Evolutionary conservation across 192 early-diverging fungal species (phyloP).

Genomic region (Coemansia sp.): DNA sequence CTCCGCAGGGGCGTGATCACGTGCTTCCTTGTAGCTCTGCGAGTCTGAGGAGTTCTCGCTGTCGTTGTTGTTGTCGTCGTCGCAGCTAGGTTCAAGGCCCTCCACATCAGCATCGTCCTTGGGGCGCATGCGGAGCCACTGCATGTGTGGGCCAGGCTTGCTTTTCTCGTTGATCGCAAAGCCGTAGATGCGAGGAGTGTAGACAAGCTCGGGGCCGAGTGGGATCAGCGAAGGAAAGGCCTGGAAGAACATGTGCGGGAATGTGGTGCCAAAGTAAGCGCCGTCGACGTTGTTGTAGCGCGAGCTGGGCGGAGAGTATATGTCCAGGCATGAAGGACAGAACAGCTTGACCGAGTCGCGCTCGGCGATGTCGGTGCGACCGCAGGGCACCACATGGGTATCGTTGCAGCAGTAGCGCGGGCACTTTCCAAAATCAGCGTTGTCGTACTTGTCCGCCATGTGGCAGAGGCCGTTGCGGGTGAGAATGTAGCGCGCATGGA

Average conservation of each 20-base stretch:
- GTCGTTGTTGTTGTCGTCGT: no score
- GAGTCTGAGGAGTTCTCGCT: conserved; percentile 24
- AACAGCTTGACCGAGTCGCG: conserved; percentile 71
- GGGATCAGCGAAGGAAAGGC: conserved; percentile 78
- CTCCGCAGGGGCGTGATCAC: conserved; percentile 9
- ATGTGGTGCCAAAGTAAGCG: conserved; percentile 94
- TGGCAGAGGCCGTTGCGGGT: conserved; percentile 81
- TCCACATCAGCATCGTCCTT: conserved; percentile 15
- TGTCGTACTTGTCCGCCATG: conserved; percentile 78
- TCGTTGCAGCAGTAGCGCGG: conserved; percentile 70
- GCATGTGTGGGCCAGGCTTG: conserved; percentile 81
- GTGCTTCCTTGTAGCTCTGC: conserved; percentile 42
- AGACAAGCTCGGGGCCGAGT: conserved; percentile 58
- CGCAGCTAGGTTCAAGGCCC: conserved; percentile 12
- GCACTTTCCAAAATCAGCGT: conserved; percentile 75
- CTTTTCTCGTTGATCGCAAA: conserved; percentile 81
- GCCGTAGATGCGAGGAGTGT: conserved; percentile 87
- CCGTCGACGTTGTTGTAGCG: conserved; percentile 72
- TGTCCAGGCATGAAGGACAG: conserved; percentile 78
- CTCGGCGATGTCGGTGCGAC: conserved; percentile 66
- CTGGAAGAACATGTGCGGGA: conserved; percentile 89
- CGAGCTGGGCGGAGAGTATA: conserved; percentile 72
- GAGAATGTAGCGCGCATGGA: conserved; percentile 90
- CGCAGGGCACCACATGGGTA: conserved; percentile 66
- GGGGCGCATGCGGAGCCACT: conserved; percentile 76